Base-by-base conservation (phyloP, 257 asterid species). In the Asclepias syriaca region DNA sequence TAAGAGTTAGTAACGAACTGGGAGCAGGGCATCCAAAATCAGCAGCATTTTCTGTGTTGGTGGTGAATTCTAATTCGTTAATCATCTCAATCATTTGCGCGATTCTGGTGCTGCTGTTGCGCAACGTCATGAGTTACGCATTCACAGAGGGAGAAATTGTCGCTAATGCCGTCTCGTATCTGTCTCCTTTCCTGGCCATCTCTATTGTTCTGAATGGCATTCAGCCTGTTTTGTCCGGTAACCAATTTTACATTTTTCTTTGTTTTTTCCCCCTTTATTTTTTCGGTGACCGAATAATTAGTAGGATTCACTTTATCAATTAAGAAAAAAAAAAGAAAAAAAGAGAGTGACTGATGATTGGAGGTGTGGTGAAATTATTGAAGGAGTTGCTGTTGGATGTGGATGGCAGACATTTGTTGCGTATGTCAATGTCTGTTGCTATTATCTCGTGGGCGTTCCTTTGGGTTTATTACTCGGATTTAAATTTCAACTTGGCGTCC, bases 141-240 rank as follows among this genome's bases (percentile, higher is more conserved):
- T 81, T 77, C 81, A 90, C 96, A 6, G 61, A 70, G 1, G 93
- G 97, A 29, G 16, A 80, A 70, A 77, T 15, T 2, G 89, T 90
- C 18, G 84, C 96, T 24, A 79, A 83, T 3, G 96, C 91, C 0
- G 85, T 85, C 32, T 74, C 91, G 0, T 86, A 86, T 32, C 91
- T 88, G 49, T 70, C 87, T 19, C 96, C 97, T 0, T 79, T 82
- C 53, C 66, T 90, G 16, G 89, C 90, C 1, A 14, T 66, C 54
- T 78, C 97, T 43, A 61, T 85, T 5, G 9, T 90, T n/a, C 96
- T 90, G 56, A 86, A 86, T 53, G 92, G 96, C 9, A 65, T 88
- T 74, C 96, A 88, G 57, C 95, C 95, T 10, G 96, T 88, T 78
- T 74, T 90, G 61, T 85, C 96, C 1, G 96, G 95, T 90, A 86